Evolutionary conservation across 768 basidiomycete genomes (phyloP).

Genomic region (Ramaria rubella): DNA sequence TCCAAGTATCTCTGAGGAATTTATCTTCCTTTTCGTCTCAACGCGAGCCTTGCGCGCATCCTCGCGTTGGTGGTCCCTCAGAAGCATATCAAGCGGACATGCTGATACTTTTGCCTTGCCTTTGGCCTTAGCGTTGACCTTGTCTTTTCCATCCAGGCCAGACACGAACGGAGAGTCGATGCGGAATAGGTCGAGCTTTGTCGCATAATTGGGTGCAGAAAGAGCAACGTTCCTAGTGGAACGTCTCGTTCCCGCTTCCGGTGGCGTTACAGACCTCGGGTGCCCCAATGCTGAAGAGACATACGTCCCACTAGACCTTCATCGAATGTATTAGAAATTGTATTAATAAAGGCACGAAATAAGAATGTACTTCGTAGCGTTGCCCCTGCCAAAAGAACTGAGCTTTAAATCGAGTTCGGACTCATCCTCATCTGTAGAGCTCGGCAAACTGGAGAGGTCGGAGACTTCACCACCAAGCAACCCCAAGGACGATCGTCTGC

Average conservation of each 20-base stretch:
- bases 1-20: not conserved
- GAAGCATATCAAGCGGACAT: constrained; percentile 7
- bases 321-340: not conserved
- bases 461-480: not conserved
- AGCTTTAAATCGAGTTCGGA: not conserved
- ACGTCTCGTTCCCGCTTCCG: not conserved
- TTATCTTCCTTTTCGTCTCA: not conserved
- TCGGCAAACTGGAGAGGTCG: not conserved
- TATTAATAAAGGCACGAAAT: not conserved
- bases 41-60: not conserved
- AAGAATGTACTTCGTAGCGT: not conserved
- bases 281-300: not conserved
- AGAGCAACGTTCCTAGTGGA: constrained; percentile 2
- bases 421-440: not conserved
- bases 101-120: not conserved
- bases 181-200: constrained; percentile 1
- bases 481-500: not conserved
- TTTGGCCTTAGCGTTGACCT: not conserved
- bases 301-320: not conserved
- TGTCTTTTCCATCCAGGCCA: not conserved
- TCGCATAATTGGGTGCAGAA: constrained; percentile 1
- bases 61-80: constrained; percentile 2
- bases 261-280: not conserved
- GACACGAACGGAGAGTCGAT: not conserved
- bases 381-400: not conserved